Evolutionary conservation across 2,329 filamentous ascomycete species (phyloP).

Genomic region (Botryotinia narcissicola): DNA sequence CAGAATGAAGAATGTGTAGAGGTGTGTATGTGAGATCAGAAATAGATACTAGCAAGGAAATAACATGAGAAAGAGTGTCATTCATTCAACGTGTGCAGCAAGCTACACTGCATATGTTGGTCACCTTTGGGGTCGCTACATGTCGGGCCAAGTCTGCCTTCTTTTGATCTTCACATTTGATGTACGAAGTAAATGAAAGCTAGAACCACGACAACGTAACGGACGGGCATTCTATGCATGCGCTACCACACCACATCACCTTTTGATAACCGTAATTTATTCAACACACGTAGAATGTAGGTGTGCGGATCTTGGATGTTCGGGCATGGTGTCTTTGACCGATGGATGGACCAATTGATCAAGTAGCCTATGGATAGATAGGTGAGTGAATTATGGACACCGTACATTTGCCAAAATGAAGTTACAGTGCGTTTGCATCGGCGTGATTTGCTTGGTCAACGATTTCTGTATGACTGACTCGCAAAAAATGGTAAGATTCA

Average conservation of each 20-base stretch:
- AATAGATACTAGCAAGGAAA: neutral
- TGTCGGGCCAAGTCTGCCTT: neutral
- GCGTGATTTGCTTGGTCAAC: slow-evolving; percentile 4
- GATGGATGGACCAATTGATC: neutral
- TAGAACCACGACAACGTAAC: neutral
- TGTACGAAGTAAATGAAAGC: neutral
- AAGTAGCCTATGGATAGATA: neutral
- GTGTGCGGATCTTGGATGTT: slow-evolving; percentile 1
- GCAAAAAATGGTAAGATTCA: neutral
- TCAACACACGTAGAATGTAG: neutral
- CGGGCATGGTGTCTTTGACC: neutral
- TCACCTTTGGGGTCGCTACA: slow-evolving; percentile 19
- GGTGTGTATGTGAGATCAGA: slow-evolving; percentile 2
- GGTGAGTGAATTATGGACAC: neutral
- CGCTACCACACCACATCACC: neutral
- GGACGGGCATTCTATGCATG: neutral
- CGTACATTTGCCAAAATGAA: neutral
- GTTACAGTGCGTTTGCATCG: slow-evolving; percentile 1
- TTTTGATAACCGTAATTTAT: neutral
- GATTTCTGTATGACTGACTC: neutral
- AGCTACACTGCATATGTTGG: slow-evolving; percentile 13
- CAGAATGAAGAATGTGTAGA: neutral
- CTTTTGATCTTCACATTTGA: neutral
- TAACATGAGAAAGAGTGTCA: neutral
- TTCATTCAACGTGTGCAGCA: slow-evolving; percentile 5